These are phyloP conservation scores for Podaxis carcinomalis DNA, from an alignment of 768 basidiomycete genomes.

Conservation along the genomic window DNA sequence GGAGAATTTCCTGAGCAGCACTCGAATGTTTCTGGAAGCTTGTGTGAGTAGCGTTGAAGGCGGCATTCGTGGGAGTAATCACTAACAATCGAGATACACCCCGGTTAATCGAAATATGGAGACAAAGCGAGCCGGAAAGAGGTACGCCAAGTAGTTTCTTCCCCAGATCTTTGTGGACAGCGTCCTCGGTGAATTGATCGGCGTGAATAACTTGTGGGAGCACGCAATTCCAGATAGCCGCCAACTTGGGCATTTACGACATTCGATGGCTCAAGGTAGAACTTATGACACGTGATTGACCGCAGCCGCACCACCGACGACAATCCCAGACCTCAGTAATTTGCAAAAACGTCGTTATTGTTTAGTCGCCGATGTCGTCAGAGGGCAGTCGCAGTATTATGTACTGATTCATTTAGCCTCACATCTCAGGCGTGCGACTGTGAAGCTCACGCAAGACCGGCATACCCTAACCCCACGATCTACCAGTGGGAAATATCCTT, in stretches of 20 bases:
- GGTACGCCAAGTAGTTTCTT: not conserved
- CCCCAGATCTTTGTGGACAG: not conserved
- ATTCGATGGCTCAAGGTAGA: not conserved
- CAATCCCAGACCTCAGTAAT: not conserved
- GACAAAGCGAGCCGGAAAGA: not conserved
- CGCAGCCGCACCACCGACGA: not conserved
- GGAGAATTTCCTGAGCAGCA: not conserved
- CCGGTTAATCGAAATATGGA: not conserved
- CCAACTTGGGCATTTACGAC: too few species aligned
- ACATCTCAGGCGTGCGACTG: too few species aligned
- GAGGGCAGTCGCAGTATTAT: not conserved
- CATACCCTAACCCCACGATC: too few species aligned
- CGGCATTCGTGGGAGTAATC: not conserved
- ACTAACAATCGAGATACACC: not conserved
- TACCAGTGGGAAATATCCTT: too few species aligned
- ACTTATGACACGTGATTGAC: not conserved
- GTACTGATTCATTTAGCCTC: too few species aligned
- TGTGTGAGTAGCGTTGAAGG: not conserved
- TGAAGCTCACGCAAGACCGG: too few species aligned
- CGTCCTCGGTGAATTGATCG: not conserved
- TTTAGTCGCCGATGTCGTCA: not conserved
- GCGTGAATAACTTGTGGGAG: not conserved
- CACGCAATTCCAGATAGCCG: not conserved
- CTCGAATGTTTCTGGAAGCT: not conserved
- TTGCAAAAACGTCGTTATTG: not conserved